A percentile compares a stretch with the other conserved stretches of the same genome.
Conservation (phyloP, 2,329 filamentous ascomycete genomes). For the Atkinsonella hypoxylon region DNA sequence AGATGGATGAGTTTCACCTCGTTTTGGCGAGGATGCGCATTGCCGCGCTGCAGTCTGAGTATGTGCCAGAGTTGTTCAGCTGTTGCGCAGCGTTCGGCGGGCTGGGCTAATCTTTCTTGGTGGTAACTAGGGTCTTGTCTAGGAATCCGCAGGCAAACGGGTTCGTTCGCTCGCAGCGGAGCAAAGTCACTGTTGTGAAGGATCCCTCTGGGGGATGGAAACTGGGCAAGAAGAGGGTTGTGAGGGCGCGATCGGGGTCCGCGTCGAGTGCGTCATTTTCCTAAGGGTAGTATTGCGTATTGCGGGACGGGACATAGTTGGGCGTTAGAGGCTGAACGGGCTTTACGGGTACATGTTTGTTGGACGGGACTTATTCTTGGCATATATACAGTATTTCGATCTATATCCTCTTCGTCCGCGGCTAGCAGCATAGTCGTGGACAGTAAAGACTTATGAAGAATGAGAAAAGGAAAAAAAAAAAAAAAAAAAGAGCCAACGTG, state of each 20-base stretch:
- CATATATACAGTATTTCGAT: too few relatives aligned
- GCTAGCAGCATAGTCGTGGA: too few relatives aligned
- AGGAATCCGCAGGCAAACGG: slow-evolving; percentile 4
- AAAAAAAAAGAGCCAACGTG: too few relatives aligned
- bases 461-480: too few relatives aligned
- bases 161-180: slow-evolving; percentile 13
- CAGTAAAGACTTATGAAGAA: too few relatives aligned
- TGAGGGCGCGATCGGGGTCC: slow-evolving; percentile 12
- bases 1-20: slow-evolving; percentile 15
- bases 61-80: slow-evolving; percentile 1
- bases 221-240: slow-evolving; percentile 13
- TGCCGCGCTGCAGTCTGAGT: slow-evolving; percentile 35
- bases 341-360: too few relatives aligned
- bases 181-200: slow-evolving; percentile 13
- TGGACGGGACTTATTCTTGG: too few relatives aligned
- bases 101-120: background rate
- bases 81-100: too few relatives aligned
- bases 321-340: too few relatives aligned
- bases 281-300: background rate
- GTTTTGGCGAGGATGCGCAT: slow-evolving; percentile 34
- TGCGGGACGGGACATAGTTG: too few relatives aligned
- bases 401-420: too few relatives aligned
- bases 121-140: slow-evolving; percentile 3
- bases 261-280: slow-evolving; percentile 1
- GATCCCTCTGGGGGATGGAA: slow-evolving; percentile 10